Conservation (phyloP, 2,329 filamentous ascomycete genomes). For the Hortaea sp. region DNA sequence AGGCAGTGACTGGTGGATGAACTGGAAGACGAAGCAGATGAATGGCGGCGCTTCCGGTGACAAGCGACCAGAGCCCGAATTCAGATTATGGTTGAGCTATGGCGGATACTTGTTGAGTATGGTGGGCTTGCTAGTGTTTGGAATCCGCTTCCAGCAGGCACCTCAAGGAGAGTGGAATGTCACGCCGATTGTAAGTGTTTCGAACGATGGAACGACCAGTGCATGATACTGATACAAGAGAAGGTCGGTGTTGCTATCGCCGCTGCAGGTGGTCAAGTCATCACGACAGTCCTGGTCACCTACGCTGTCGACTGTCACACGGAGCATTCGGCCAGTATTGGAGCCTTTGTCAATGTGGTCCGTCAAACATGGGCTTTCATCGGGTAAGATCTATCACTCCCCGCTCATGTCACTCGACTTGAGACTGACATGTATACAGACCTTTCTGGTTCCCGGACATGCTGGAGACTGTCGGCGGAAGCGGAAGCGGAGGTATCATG, state of each 20-base stretch:
- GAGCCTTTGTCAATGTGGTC: conserved; percentile 49
- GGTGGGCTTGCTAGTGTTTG: conserved; percentile 45
- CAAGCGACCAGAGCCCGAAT: conserved; percentile 36
- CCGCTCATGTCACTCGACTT: not conserved
- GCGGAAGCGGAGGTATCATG: conserved; percentile 28
- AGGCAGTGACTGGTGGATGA: conserved; percentile 46
- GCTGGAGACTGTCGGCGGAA: conserved; percentile 27
- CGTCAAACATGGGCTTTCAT: conserved; percentile 46
- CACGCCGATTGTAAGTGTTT: conserved; percentile 34
- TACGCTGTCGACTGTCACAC: conserved; percentile 51
- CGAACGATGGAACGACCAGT: not conserved
- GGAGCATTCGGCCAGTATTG: conserved; percentile 43
- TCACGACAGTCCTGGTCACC: conserved; percentile 51
- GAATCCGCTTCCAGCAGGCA: conserved; percentile 40
- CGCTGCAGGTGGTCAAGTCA: conserved; percentile 49
- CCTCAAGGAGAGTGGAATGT: conserved; percentile 41
- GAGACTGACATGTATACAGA: not conserved
- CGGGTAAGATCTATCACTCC: conserved; percentile 9
- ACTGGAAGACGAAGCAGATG: conserved; percentile 26
- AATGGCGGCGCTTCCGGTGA: conserved; percentile 4
- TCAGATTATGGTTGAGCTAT: conserved; percentile 49
- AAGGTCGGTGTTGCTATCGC: conserved; percentile 33
- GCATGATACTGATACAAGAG: not conserved
- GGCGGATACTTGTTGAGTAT: conserved; percentile 42
- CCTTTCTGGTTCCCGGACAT: conserved; percentile 34